Evolutionary conservation across 2,329 filamentous ascomycete genomes (phyloP), one percentile per base, ranked within the genome.

Genomic region (Colletotrichum euphorbiae): DNA sequence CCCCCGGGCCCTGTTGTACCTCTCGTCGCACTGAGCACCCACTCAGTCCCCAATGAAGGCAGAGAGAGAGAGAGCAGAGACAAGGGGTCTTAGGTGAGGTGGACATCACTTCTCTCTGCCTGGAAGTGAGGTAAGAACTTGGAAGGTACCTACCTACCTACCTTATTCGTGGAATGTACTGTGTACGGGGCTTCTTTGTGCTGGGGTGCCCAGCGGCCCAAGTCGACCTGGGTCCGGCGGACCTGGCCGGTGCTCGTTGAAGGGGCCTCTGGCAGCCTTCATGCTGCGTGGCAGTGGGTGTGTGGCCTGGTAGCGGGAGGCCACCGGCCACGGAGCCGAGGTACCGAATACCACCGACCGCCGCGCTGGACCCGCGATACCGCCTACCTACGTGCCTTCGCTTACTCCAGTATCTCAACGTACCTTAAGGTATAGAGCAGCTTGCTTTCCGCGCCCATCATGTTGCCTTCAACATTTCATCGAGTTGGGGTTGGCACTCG

Each of bases 241-340:
- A 48, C 59, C 33, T 40, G 6, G n/a, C 50, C 11, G 52, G 48
- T 33, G 43, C 46, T 56, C 15, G 36, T 28, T 33, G 5, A 62
- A 28, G 21, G 38, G 57, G 19, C 8, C 45, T 15, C 43, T 62
- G 48, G 40, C 24, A 36, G 31, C 38, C 38, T 21, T 40, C 21
- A 28, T 67, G 19, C 52, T 56, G 43, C 33, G 40, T 60, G 62
- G 48, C 40, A 66, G 46, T 61, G 46, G 48, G 62, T 28, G 40
- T 36, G 31, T 38, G 58, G 51, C n/a, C 50, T 36, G 19, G 7
- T 51, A 28, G 24, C 17, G 33, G 64, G 64, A 67, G 64, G 59
- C 64, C 51, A 63, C 51, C 59, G 36, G 58, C 50, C 15, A 17
- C 48, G 33, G 11, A 36, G 13, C 2, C 17, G 7, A 63, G 19